Percentiles rank a stretch among this genome's conserved stretches.
phyloP scores from a whole-genome alignment of 805 yeast species.

The Kuraishia cidri region DNA sequence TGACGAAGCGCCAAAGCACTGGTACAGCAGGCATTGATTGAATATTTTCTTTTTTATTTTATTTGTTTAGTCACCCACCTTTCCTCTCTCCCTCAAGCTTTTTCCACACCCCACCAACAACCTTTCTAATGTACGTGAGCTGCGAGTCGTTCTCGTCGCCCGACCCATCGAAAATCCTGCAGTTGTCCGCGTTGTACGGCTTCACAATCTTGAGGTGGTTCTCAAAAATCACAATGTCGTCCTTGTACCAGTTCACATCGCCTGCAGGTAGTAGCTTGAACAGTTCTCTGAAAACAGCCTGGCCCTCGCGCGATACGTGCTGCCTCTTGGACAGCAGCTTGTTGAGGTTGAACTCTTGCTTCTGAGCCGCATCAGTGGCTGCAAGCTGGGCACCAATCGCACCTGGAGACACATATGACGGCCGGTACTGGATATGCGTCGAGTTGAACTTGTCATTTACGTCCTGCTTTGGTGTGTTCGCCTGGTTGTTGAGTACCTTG shows the following conservation, averaged over 20 bases:
- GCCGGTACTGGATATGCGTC: constrained; percentile 7
- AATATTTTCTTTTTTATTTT: too few relatives aligned
- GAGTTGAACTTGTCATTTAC: constrained; percentile 11
- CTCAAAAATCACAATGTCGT: constrained; percentile 26
- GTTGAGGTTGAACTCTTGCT: constrained; percentile 10
- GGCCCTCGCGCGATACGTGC: constrained; percentile 16
- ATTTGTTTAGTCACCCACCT: constrained; percentile 34
- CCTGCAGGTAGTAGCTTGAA: constrained; percentile 19
- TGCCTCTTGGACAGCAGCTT: constrained; percentile 10
- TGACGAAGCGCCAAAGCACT: too few relatives aligned
- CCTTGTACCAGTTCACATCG: constrained; percentile 21
- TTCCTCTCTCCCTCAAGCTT: constrained; percentile 33
- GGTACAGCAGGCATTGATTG: too few relatives aligned
- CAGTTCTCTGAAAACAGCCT: constrained; percentile 13
- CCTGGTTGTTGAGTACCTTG: not conserved
- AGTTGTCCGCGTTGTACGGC: constrained; percentile 26
- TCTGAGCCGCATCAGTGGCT: constrained; percentile 9
- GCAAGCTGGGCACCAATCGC: not conserved
- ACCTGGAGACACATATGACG: not conserved
- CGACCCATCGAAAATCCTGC: constrained; percentile 13
- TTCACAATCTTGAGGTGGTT: constrained; percentile 25
- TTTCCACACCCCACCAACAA: constrained; percentile 41
- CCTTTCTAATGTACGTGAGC: constrained; percentile 27
- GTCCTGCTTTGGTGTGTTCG: not conserved
- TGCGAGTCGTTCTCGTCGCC: constrained; percentile 15